Conservation (phyloP, 805 yeast species). For the Pichia thaimueangensis region DNA sequence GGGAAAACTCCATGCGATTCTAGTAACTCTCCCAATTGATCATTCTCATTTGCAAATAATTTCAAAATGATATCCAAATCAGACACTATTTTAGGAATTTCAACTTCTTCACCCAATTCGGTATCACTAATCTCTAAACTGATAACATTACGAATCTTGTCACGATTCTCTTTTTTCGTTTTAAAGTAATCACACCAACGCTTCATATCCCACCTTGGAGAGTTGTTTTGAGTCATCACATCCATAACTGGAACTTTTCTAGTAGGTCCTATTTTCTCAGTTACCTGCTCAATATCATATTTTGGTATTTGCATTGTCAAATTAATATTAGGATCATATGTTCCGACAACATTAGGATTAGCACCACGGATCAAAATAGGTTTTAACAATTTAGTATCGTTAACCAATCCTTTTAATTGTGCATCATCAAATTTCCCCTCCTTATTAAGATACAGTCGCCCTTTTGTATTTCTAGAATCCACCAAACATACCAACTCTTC, state of each 20-base stretch:
- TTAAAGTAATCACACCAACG: conserved; percentile 72
- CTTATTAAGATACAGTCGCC: neutral
- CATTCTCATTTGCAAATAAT: conserved; percentile 43
- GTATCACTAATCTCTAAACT: conserved; percentile 71
- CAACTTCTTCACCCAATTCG: conserved; percentile 39
- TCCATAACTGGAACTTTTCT: conserved; percentile 79
- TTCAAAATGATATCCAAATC: conserved; percentile 62
- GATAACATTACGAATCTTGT: conserved; percentile 71
- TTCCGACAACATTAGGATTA: conserved; percentile 13
- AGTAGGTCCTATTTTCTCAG: conserved; percentile 56
- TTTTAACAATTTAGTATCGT: conserved; percentile 23
- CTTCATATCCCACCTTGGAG: conserved; percentile 61
- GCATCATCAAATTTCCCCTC: conserved; percentile 23
- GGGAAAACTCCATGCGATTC: conserved; percentile 15
- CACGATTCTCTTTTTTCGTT: conserved; percentile 39
- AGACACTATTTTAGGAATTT: conserved; percentile 61
- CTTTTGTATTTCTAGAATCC: conserved; percentile 17
- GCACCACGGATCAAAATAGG: conserved; percentile 30
- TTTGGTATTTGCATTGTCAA: conserved; percentile 37
- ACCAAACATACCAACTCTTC: conserved; percentile 26
- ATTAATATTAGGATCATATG: conserved; percentile 12
- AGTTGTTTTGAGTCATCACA: conserved; percentile 69
- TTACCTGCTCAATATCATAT: conserved; percentile 50
- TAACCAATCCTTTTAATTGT: conserved; percentile 19
- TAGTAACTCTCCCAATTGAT: neutral